Conservation (phyloP, 2,329 filamentous ascomycete species). For the Microdochium paspali region DNA sequence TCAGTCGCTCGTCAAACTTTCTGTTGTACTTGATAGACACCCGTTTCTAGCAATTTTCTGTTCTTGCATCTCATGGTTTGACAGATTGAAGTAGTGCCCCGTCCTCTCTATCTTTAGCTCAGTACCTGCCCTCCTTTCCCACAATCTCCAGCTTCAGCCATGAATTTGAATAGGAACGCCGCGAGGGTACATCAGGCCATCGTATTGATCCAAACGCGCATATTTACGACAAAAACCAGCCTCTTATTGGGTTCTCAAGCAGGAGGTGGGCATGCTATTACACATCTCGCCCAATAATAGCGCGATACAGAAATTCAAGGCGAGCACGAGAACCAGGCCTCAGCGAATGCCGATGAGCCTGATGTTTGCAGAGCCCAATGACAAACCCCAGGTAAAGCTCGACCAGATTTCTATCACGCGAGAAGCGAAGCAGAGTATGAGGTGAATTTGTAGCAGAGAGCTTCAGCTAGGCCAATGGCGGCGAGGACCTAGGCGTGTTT, state of each 20-base stretch:
- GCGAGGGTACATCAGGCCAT: slow-evolving; percentile 50
- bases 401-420: slow-evolving; percentile 49
- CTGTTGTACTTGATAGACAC: too few relatives aligned
- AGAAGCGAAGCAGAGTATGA: slow-evolving; percentile 48
- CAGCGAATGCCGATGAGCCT: slow-evolving; percentile 45
- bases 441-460: slow-evolving; percentile 36
- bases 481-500: slow-evolving; percentile 28
- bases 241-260: slow-evolving; percentile 21
- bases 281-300: slow-evolving; percentile 45
- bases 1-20: too few relatives aligned
- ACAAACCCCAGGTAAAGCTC: slow-evolving; percentile 42
- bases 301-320: slow-evolving; percentile 43
- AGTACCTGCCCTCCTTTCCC: too few relatives aligned
- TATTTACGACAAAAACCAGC: slow-evolving; percentile 43
- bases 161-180: slow-evolving; percentile 46
- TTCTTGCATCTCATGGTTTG: too few relatives aligned
- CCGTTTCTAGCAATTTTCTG: too few relatives aligned
- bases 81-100: neutral
- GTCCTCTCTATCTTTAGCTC: neutral
- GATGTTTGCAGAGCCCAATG: slow-evolving; percentile 42
- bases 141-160: slow-evolving; percentile 35
- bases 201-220: slow-evolving; percentile 51
- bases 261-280: slow-evolving; percentile 49
- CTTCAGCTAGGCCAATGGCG: slow-evolving; percentile 27
- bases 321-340: slow-evolving; percentile 40